Evolutionary conservation across 2,329 filamentous ascomycete genomes (phyloP).

Genomic region (Arthrobotrys musiformis): DNA sequence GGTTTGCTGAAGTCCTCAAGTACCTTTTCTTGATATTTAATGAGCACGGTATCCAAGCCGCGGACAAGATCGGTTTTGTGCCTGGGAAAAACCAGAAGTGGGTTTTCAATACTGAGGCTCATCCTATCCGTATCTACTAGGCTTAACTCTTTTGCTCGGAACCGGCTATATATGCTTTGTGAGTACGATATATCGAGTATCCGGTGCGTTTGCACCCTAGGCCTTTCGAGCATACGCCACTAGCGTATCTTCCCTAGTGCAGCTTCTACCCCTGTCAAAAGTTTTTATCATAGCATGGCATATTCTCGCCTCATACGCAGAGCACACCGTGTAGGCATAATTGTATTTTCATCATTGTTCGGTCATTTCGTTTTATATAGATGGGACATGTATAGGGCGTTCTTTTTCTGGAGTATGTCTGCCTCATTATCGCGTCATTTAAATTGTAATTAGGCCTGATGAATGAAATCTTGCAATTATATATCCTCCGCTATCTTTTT

Average conservation of each 20-base stretch:
- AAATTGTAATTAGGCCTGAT: background rate
- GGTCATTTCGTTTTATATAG: background rate
- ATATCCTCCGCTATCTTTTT: too few relatives aligned
- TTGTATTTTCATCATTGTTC: background rate
- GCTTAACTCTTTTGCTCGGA: background rate
- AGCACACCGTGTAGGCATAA: background rate
- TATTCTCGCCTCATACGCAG: too few relatives aligned
- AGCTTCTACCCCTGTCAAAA: background rate
- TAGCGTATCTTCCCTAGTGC: background rate
- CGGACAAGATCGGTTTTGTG: constrained; percentile 49
- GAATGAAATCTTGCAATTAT: too few relatives aligned
- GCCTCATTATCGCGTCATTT: background rate
- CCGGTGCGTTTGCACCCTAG: too few relatives aligned
- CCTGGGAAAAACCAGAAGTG: constrained; percentile 67
- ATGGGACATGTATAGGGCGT: background rate
- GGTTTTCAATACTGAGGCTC: constrained; percentile 75
- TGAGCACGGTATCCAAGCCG: constrained; percentile 39
- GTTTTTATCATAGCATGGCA: background rate
- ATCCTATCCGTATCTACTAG: constrained; percentile 64
- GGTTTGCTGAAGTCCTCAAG: constrained; percentile 88
- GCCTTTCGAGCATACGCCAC: too few relatives aligned
- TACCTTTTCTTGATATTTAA: constrained; percentile 76
- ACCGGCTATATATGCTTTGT: background rate
- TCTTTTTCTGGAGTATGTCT: background rate
- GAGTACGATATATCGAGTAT: background rate